These are phyloP conservation scores for Solanum sejunctum DNA, from an alignment of 257 asterid species.

Conservation along the genomic window DNA sequence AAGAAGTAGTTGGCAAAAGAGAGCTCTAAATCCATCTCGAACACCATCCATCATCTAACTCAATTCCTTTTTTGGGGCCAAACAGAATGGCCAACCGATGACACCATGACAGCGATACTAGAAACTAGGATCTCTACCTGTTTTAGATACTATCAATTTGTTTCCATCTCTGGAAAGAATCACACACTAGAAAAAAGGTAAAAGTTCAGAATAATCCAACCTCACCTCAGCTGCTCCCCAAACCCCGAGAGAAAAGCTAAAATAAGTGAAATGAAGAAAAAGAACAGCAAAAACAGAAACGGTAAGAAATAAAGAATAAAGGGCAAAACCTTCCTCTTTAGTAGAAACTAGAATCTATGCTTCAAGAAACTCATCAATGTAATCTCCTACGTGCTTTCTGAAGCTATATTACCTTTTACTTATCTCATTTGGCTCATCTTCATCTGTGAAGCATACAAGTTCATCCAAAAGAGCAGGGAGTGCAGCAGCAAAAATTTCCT, in stretches of 20 bases:
- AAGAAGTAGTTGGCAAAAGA: neutral
- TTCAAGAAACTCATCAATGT: neutral
- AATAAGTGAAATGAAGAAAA: neutral
- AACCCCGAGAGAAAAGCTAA: neutral
- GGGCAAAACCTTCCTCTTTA: neutral
- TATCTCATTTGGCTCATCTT: constrained; percentile 52
- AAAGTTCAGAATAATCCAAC: neutral
- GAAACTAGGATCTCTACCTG: neutral
- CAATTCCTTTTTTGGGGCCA: neutral
- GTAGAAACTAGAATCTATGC: neutral
- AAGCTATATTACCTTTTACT: constrained; percentile 41
- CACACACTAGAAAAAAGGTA: neutral
- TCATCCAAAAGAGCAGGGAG: constrained; percentile 70
- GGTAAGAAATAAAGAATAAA: neutral
- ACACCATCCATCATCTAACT: neutral
- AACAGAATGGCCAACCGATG: neutral
- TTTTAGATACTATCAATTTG: neutral
- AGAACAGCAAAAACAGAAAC: neutral
- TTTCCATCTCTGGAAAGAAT: neutral
- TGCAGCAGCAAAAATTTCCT: constrained; percentile 81
- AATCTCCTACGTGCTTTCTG: neutral
- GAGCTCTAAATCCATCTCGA: neutral
- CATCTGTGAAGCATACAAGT: constrained; percentile 79
- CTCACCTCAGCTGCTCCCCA: neutral
- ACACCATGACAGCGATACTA: neutral